These are phyloP conservation scores for Rhynchospora breviuscula DNA, from an alignment of 176 grass and related monocot genomes.

Conservation along the genomic window DNA sequence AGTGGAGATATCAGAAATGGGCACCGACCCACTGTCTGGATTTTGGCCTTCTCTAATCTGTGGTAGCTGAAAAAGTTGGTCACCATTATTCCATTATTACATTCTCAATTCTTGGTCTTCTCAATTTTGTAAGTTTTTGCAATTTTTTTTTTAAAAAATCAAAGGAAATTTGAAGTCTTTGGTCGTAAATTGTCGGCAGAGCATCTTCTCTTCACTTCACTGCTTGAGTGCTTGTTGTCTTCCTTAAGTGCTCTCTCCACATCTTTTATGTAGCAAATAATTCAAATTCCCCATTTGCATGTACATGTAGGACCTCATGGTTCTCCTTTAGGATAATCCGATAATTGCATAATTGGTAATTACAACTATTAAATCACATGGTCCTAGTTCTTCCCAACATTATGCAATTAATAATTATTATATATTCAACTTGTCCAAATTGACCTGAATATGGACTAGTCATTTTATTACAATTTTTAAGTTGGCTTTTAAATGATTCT, in stretches of 20 bases:
- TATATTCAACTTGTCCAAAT: background rate
- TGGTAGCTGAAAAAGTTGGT: background rate
- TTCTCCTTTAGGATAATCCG: background rate
- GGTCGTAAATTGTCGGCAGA: background rate
- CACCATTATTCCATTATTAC: background rate
- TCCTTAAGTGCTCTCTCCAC: background rate
- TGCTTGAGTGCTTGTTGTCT: background rate
- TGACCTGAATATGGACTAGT: background rate
- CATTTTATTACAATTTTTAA: background rate
- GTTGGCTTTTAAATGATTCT: background rate
- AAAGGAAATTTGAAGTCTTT: background rate
- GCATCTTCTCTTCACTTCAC: background rate
- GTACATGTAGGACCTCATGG: background rate
- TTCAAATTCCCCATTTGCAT: background rate
- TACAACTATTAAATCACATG: background rate
- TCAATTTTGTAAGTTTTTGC: too few species aligned
- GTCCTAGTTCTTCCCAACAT: background rate
- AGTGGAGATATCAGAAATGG: background rate
- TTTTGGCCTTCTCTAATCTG: background rate
- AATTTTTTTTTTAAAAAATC: background rate
- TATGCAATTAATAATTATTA: too few species aligned
- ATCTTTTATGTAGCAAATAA: background rate
- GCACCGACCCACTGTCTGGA: background rate
- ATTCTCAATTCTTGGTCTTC: too few species aligned
- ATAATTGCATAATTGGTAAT: background rate